These are phyloP conservation scores for Cladosporium sp. DNA, from an alignment of 2,329 filamentous ascomycete genomes.

Conservation along the genomic window DNA sequence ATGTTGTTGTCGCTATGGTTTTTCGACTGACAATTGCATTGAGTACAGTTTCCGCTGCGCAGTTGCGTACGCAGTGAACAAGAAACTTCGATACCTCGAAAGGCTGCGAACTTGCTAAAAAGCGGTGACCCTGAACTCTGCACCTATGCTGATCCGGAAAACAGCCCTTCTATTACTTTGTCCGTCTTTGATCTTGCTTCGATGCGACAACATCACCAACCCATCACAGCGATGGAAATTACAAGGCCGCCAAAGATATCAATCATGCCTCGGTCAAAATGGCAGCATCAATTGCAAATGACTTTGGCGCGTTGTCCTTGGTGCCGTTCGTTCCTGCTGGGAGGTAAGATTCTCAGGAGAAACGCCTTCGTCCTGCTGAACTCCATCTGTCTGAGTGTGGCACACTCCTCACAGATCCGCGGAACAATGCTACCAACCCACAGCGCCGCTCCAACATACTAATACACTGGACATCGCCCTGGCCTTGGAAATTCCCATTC, in stretches of 20 bases:
- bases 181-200: not conserved
- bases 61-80: not conserved
- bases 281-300: not conserved
- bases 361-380: not conserved
- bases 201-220: not conserved
- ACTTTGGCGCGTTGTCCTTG: not conserved
- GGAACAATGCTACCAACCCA: not conserved
- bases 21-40: not conserved
- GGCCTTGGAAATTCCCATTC: not conserved
- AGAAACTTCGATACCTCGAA: not conserved
- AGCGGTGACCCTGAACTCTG: not conserved
- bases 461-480: not conserved
- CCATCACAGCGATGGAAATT: not conserved
- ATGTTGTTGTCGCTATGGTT: not conserved
- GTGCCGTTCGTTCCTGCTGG: not conserved
- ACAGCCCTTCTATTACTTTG: not conserved
- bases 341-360: not conserved
- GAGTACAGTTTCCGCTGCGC: not conserved
- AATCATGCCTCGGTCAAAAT: not conserved
- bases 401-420: not conserved
- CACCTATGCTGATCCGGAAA: not conserved
- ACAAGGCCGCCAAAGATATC: too few species aligned
- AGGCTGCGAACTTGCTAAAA: not conserved
- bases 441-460: not conserved
- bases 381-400: not conserved